A percentile compares a stretch with the other conserved stretches of the same genome.
phyloP scores from a whole-genome alignment of 495 filamentous ascomycete genomes.

The Xylona heveae region DNA sequence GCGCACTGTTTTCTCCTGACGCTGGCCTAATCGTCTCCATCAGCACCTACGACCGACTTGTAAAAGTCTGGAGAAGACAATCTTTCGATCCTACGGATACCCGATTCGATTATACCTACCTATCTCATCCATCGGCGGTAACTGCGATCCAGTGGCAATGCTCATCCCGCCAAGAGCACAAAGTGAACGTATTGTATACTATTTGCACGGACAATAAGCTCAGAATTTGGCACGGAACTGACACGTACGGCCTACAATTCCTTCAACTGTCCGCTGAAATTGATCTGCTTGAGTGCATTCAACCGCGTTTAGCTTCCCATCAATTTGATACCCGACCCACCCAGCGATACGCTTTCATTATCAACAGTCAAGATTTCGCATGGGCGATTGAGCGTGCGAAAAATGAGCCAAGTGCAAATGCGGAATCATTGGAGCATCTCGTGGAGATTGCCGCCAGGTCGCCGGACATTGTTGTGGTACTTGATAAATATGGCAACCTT shows the following conservation, averaged over 20 bases:
- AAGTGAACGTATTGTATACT: slow-evolving; percentile 81
- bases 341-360: slow-evolving; percentile 55
- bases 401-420: slow-evolving; percentile 30
- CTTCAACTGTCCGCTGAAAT: slow-evolving; percentile 68
- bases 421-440: slow-evolving; percentile 57
- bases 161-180: slow-evolving; percentile 45
- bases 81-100: slow-evolving; percentile 70
- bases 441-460: slow-evolving; percentile 67
- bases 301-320: too few species aligned
- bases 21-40: slow-evolving; percentile 68
- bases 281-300: slow-evolving; percentile 56
- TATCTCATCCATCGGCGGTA: slow-evolving; percentile 60
- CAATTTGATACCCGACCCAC: slow-evolving; percentile 15
- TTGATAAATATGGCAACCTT: slow-evolving; percentile 74
- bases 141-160: slow-evolving; percentile 76
- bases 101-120: slow-evolving; percentile 77
- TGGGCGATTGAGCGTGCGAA: slow-evolving; percentile 51
- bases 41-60: slow-evolving; percentile 56
- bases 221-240: slow-evolving; percentile 63
- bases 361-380: slow-evolving; percentile 67
- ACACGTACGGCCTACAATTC: slow-evolving; percentile 46
- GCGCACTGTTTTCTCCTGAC: slow-evolving; percentile 69
- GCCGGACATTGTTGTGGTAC: slow-evolving; percentile 71
- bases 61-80: slow-evolving; percentile 82
- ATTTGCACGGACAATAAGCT: slow-evolving; percentile 69